Percentiles rank a stretch among this genome's conserved stretches.
These are phyloP conservation scores for Teunomyces atbi DNA, from an alignment of 805 yeast genomes.

Conservation along the genomic window DNA sequence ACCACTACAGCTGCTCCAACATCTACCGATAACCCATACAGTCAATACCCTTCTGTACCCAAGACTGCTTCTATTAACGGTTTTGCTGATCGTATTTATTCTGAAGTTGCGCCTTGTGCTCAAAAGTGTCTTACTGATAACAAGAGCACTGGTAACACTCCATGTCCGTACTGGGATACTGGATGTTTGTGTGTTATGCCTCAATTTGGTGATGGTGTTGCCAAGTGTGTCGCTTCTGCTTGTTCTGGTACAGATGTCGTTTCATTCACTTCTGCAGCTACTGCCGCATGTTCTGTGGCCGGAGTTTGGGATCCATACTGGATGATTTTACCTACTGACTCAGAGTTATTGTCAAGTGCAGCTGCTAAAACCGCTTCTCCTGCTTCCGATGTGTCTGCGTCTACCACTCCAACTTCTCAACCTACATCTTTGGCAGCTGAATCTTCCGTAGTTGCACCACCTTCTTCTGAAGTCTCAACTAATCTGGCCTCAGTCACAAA, in stretches of 20 bases:
- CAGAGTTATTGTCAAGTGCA: constrained; percentile 26
- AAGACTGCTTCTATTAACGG: constrained; percentile 41
- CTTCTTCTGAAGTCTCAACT: neutral
- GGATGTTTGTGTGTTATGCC: constrained; percentile 44
- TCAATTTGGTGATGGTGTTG: constrained; percentile 27
- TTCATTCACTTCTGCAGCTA: constrained; percentile 30
- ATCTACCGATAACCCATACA: constrained; percentile 13
- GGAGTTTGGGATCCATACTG: constrained; percentile 37
- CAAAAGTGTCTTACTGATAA: constrained; percentile 25
- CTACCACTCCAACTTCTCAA: constrained; percentile 8
- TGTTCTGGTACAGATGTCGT: constrained; percentile 31
- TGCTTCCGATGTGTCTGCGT: constrained; percentile 8
- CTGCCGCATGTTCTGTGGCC: constrained; percentile 32
- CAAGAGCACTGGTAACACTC: constrained; percentile 30
- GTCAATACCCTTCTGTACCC: constrained; percentile 30
- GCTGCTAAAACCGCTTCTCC: constrained; percentile 17
- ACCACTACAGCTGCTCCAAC: constrained; percentile 9
- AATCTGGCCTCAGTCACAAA: no score
- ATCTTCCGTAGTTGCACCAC: no score
- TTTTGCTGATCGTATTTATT: constrained; percentile 38
- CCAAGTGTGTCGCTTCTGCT: constrained; percentile 28
- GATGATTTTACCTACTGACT: constrained; percentile 23
- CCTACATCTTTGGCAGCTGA: no score
- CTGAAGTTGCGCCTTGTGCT: constrained; percentile 34
- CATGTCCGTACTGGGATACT: constrained; percentile 45